Base-by-base conservation (phyloP, 306 rosid genomes). In the Citrullus colocynthis region DNA sequence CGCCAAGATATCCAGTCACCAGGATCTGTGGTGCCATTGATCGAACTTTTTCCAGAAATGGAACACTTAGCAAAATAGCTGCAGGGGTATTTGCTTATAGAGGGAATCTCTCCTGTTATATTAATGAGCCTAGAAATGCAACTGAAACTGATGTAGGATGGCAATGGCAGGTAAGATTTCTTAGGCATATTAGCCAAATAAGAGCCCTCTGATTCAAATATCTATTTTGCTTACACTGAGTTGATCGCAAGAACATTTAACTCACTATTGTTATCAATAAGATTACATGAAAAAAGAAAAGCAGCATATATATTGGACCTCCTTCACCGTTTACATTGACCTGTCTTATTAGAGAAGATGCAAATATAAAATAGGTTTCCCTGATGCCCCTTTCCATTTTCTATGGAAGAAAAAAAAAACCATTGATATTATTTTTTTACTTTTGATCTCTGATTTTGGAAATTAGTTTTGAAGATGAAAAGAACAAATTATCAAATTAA, bases 161-260 rank as follows among this genome's bases (percentile, higher is more conserved):
- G 98, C 2, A 9, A 39, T 93, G 98, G 97, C 96, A 91, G 98
- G 98, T 91, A 83, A 78, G 10, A 9, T n/a, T 20, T 55, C 59
- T 55, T 55, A 55, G 2, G 0, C 54, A 13, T 17, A 13, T 48
- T 3, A 48, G 17, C 54, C 54, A 48, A 48, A 55, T 55, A 2
- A 0, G 59, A 18, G 59, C 59, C 59, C 59, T 55, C 59, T 55
- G 24, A 7, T 55, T 17, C 59, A 17, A 3, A 55, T 55, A 7
- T 18, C 21, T 55, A 55, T 2, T 6, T 55, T 55, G 6, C 10
- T 55, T 55, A 55, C 24, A 18, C 24, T 18, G 59, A 55, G 4
- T 55, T 18, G 59, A 55, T 55, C 11, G 7, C 59, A 18, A 62
- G n/a, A 9, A 7, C 5, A 12, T 57, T 57, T 7, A 62, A 62